Evolutionary conservation across 768 basidiomycete species (phyloP).

Genomic region (Candolleomyces eurysporus): DNA sequence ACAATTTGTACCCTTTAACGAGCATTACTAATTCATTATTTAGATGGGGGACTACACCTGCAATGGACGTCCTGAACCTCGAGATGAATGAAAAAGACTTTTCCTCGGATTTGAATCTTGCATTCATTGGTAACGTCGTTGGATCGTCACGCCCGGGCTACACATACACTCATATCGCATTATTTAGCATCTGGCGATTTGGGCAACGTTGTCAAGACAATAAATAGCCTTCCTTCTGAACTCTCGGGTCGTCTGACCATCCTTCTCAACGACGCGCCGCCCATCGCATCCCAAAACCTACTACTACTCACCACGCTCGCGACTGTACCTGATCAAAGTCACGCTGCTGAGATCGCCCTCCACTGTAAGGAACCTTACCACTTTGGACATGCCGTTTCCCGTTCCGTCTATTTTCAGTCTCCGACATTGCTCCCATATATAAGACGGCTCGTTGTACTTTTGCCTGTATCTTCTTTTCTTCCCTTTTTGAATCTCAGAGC

Average conservation of each 20-base stretch:
- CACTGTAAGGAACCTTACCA: no score
- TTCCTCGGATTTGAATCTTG: not conserved
- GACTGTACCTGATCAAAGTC: not conserved
- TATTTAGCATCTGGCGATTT: slow-evolving; percentile 1
- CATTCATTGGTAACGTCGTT: not conserved
- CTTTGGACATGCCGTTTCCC: no score
- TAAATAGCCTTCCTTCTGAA: not conserved
- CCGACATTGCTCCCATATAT: no score
- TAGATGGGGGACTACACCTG: not conserved
- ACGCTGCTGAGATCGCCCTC: not conserved
- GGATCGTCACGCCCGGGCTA: not conserved
- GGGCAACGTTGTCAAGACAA: not conserved
- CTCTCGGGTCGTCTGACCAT: not conserved
- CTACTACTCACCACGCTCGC: not conserved
- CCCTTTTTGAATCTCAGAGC: no score
- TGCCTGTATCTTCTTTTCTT: no score
- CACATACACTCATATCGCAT: not conserved
- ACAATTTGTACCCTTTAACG: not conserved
- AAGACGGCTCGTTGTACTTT: no score
- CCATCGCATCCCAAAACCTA: not conserved
- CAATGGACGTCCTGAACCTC: slow-evolving; percentile 1
- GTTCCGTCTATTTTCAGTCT: no score
- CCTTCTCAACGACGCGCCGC: not conserved
- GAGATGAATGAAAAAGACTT: not conserved
- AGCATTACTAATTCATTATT: not conserved